These are phyloP conservation scores for Podospora didyma DNA, from an alignment of 495 filamentous ascomycete genomes.

Conservation along the genomic window DNA sequence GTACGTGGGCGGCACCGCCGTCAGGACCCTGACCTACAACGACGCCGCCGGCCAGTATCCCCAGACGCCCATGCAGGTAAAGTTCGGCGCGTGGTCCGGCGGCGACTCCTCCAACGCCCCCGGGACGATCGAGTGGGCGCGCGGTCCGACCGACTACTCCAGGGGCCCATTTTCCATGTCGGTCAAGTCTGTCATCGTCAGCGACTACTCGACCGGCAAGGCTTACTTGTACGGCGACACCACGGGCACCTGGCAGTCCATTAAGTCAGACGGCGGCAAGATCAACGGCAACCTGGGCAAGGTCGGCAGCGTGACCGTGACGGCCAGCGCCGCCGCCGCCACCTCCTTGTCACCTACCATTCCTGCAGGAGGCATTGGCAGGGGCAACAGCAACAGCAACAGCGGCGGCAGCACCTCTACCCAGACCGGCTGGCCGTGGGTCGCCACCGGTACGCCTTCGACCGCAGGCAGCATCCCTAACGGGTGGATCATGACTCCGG, in stretches of 20 bases:
- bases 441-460: conserved; percentile 28
- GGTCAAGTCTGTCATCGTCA: conserved; percentile 68
- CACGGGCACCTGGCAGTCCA: conserved; percentile 70
- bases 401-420: conserved; percentile 38
- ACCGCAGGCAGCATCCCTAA: conserved; percentile 49
- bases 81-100: conserved; percentile 82
- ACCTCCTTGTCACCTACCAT: conserved; percentile 32
- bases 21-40: conserved; percentile 59
- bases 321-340: conserved; percentile 34
- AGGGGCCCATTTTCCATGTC: conserved; percentile 82
- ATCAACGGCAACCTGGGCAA: conserved; percentile 56
- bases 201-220: conserved; percentile 87
- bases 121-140: conserved; percentile 85
- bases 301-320: conserved; percentile 40
- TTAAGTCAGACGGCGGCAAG: conserved; percentile 46
- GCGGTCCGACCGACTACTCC: conserved; percentile 74
- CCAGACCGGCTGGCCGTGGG: conserved; percentile 61
- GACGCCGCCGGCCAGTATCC: conserved; percentile 71
- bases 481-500: conserved; percentile 71
- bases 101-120: conserved; percentile 68
- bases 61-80: conserved; percentile 85
- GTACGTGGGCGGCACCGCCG: conserved; percentile 67
- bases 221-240: conserved; percentile 75
- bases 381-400: conserved; percentile 40
- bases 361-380: conserved; percentile 57